Percentiles rank a stretch among this genome's conserved stretches.
Conservation (phyloP, 805 yeast genomes). For the Barnettozyma botsteinii region DNA sequence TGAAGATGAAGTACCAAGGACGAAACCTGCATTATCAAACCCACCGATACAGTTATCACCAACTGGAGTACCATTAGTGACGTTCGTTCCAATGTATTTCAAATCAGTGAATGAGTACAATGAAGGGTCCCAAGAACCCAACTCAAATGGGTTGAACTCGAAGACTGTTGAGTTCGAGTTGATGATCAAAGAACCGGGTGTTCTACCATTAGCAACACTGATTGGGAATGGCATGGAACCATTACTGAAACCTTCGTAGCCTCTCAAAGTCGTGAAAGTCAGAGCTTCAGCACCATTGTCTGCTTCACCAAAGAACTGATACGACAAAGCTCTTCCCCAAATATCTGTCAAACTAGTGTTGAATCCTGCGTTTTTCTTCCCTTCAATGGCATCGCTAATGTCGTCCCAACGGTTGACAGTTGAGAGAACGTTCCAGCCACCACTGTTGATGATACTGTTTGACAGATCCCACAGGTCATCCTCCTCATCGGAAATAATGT, state of each 20-base stretch:
- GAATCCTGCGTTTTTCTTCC: conserved; percentile 58
- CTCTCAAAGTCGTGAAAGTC: conserved; percentile 51
- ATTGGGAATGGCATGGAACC: conserved; percentile 71
- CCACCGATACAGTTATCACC: conserved; percentile 53
- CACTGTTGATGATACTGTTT: conserved; percentile 53
- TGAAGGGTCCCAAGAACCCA: conserved; percentile 90
- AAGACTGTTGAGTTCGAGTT: conserved; percentile 63
- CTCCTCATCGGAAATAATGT: conserved; percentile 34
- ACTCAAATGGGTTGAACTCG: conserved; percentile 57
- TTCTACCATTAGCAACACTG: conserved; percentile 56
- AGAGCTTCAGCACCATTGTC: conserved; percentile 60
- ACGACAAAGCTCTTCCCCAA: conserved; percentile 74
- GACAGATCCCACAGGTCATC: conserved; percentile 63
- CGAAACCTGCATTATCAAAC: conserved; percentile 75
- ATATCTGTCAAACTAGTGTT: conserved; percentile 60
- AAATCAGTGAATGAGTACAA: conserved; percentile 58
- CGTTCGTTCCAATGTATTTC: conserved; percentile 64
- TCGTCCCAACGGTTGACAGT: conserved; percentile 49
- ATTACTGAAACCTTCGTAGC: conserved; percentile 51
- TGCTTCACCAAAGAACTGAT: conserved; percentile 61
- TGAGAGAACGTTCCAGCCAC: conserved; percentile 51
- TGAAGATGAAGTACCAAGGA: conserved; percentile 79
- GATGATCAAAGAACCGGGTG: conserved; percentile 51
- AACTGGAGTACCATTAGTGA: conserved; percentile 52
- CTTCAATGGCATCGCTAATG: conserved; percentile 47